phyloP scores from a whole-genome alignment of 2,329 filamentous ascomycete species.

The Hypocreales sp. region DNA sequence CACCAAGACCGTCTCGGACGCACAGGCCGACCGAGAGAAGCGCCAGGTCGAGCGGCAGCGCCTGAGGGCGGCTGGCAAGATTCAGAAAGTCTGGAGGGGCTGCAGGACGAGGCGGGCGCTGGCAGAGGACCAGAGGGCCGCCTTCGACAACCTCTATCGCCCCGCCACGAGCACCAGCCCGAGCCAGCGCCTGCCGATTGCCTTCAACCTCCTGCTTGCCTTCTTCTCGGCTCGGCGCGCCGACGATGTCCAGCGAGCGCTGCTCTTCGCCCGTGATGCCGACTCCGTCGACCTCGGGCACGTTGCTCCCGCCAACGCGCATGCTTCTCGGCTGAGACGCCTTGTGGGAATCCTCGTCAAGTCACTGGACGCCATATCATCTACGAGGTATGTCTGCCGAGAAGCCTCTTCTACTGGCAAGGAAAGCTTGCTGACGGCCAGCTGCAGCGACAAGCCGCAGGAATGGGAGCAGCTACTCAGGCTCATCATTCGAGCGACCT shows the following conservation, averaged over 20 bases:
- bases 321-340: slow-evolving; percentile 14
- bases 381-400: slow-evolving; percentile 11
- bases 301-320: slow-evolving; percentile 16
- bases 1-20: slow-evolving; percentile 66
- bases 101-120: slow-evolving; percentile 45
- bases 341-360: slow-evolving; percentile 21
- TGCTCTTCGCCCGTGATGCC: slow-evolving; percentile 28
- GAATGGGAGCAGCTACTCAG: slow-evolving; percentile 15
- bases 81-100: slow-evolving; percentile 77
- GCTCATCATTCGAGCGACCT: slow-evolving; percentile 16
- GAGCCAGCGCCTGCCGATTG: slow-evolving; percentile 20
- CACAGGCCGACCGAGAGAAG: slow-evolving; percentile 70
- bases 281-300: slow-evolving; percentile 16
- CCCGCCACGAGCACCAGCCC: slow-evolving; percentile 15
- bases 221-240: slow-evolving; percentile 27
- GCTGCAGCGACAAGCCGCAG: not conserved
- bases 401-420: no score
- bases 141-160: slow-evolving; percentile 47
- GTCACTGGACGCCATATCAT: slow-evolving; percentile 12
- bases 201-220: slow-evolving; percentile 31
- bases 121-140: slow-evolving; percentile 37
- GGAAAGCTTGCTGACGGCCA: no score
- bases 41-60: slow-evolving; percentile 70
- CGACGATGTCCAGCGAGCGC: slow-evolving; percentile 34
- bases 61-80: slow-evolving; percentile 53